Evolutionary conservation across 1,139 yeast genomes (phyloP), one percentile per base, ranked within the genome.

Genomic region (Pichia sorboxylosa): DNA sequence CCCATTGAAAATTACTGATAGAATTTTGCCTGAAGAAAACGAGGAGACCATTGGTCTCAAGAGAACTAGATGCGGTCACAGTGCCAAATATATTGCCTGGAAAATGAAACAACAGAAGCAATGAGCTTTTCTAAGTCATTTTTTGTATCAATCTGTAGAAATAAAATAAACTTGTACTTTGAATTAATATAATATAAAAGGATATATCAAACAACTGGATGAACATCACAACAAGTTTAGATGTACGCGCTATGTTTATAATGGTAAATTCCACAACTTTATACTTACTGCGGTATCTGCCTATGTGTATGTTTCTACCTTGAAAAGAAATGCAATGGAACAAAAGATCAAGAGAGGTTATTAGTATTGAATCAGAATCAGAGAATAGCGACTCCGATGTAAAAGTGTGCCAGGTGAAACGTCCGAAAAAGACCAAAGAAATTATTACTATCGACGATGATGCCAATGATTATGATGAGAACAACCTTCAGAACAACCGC

Each of bases 31-130:
- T 55, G 38, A 35, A 10, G 43, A 44, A 10, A 34, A 24, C 15
- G 25, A 35, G 15, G 38, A 28, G 20, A 32, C 33, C 9, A 40
- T 37, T 13, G 46, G 47, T 15, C 26, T 44, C 2, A 39, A 40
- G 26, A 35, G 42, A 4, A 44, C 52, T 20, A 54, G 60, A 28
- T 52, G 76, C 31, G 87, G 87, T 2, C 87, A 79, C 48, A 69
- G 79, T 33, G 81, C 83, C 2, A 64, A 64, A 49, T 82, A 80
- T 49, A 52, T 81, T 46, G 78, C 80, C 1, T 80, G 83, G 82
- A 77, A 74, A 52, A 31, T 55, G 31, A 46, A 45, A 23, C 34
- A 39, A 24, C 30, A 28, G 20, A n/a, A 14, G 11, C 11, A 33
- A 31, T 11, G 20, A 13, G 10, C 16, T 24, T 27, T 18, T 27